Percentiles rank a stretch among this genome's conserved stretches.
These are phyloP conservation scores for Arabidopsis arenosa DNA, from an alignment of 345 rosid genomes.

Conservation along the genomic window DNA sequence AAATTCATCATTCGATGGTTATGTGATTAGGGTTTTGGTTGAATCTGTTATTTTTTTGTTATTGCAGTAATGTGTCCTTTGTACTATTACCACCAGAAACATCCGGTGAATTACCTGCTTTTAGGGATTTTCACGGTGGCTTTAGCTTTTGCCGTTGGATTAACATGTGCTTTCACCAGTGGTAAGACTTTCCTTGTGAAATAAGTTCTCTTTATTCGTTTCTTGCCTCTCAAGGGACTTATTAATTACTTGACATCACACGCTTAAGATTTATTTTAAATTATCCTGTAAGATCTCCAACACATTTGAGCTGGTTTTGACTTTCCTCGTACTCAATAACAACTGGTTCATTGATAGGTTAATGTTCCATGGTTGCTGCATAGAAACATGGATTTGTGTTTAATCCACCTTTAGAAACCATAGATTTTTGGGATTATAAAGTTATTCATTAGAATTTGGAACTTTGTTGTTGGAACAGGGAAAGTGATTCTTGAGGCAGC, in stretches of 20 bases:
- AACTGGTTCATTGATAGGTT: neutral
- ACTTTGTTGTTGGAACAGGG: conserved; percentile 54
- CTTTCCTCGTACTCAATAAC: conserved; percentile 11
- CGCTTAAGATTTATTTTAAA: neutral
- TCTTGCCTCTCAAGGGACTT: conserved; percentile 22
- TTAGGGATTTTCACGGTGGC: conserved; percentile 71
- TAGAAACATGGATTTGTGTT: neutral
- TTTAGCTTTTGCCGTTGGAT: conserved; percentile 74
- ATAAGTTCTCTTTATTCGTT: conserved; percentile 25
- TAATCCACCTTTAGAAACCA: neutral
- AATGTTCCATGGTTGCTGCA: neutral
- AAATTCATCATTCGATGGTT: neutral
- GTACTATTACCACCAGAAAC: conserved; percentile 79
- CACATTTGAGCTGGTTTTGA: conserved; percentile 30
- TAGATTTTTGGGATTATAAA: neutral
- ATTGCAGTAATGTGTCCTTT: conserved; percentile 71
- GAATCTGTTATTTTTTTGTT: neutral
- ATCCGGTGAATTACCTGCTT: conserved; percentile 82
- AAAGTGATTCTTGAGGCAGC: conserved; percentile 77
- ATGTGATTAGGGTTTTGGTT: neutral
- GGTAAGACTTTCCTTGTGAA: conserved; percentile 48
- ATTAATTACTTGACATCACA: conserved; percentile 9
- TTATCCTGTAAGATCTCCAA: neutral
- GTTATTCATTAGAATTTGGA: neutral
- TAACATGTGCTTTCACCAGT: conserved; percentile 78